These are phyloP conservation scores for Colletotrichum simmondsii DNA, from an alignment of 2,329 filamentous ascomycete species.

Conservation along the genomic window DNA sequence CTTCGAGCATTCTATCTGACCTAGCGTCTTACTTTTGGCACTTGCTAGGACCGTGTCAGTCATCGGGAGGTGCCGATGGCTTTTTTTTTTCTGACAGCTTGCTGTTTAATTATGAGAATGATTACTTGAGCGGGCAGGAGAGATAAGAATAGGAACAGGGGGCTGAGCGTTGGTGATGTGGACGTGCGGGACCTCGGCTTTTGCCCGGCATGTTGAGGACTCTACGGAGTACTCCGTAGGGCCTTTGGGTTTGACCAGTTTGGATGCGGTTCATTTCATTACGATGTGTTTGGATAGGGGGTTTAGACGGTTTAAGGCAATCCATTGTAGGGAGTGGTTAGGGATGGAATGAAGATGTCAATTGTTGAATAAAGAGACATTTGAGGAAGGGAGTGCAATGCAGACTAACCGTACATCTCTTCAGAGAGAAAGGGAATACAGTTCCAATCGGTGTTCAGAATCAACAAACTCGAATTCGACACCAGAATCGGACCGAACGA, in stretches of 20 bases:
- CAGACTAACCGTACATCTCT: too few species aligned
- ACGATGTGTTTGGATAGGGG: neutral
- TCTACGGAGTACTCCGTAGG: too few species aligned
- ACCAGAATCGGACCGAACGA: neutral
- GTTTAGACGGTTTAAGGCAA: too few species aligned
- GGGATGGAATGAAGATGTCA: too few species aligned
- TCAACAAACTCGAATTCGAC: neutral
- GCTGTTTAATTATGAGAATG: too few species aligned
- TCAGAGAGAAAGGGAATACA: neutral
- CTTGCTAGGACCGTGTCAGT: neutral
- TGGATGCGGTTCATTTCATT: neutral
- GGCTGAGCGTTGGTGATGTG: neutral
- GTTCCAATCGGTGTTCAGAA: neutral
- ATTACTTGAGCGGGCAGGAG: too few species aligned
- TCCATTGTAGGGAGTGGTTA: neutral
- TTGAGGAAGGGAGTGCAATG: too few species aligned
- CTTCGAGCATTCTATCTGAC: neutral
- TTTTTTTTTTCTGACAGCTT: neutral
- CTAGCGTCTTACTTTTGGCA: neutral
- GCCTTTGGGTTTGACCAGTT: neutral
- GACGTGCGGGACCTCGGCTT: slow-evolving; percentile 21
- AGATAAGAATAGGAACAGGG: neutral
- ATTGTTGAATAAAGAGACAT: too few species aligned
- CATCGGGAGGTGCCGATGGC: neutral
- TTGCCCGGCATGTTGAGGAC: slow-evolving; percentile 8